Evolutionary conservation across 768 basidiomycete species (phyloP).

Genomic region (Kwoniella pini): DNA sequence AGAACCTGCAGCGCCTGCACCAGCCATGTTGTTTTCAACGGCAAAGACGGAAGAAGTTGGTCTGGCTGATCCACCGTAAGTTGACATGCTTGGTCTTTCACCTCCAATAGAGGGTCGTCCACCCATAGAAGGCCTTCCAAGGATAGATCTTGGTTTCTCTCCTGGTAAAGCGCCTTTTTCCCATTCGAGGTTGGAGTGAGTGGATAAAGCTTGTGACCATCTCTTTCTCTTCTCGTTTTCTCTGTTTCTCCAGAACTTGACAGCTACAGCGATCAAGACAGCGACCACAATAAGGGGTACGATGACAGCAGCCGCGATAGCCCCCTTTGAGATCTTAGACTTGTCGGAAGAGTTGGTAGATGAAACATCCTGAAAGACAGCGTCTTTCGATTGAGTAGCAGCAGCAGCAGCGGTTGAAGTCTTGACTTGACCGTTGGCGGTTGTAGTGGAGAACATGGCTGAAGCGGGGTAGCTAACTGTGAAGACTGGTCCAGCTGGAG

Average conservation of each 20-base stretch:
- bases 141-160: conserved; percentile 43
- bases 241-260: conserved; percentile 48
- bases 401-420: conserved; percentile 45
- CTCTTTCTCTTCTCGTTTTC: conserved; percentile 52
- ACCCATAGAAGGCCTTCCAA: conserved; percentile 37
- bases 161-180: conserved; percentile 44
- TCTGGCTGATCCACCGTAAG: conserved; percentile 23
- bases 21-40: conserved; percentile 52
- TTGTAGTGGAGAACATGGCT: conserved; percentile 43
- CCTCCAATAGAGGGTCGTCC: conserved; percentile 18
- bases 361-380: conserved; percentile 47
- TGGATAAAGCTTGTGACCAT: conserved; percentile 52
- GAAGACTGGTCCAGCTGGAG: conserved; percentile 53
- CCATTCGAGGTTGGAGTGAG: conserved; percentile 51
- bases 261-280: conserved; percentile 39
- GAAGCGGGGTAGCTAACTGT: conserved; percentile 45
- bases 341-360: conserved; percentile 17
- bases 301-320: conserved; percentile 52
- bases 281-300: conserved; percentile 48
- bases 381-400: conserved; percentile 42
- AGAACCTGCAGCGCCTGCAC: conserved; percentile 38
- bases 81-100: conserved; percentile 27
- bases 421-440: conserved; percentile 31
- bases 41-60: conserved; percentile 45
- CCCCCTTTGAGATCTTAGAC: conserved; percentile 47